Conservation (phyloP, 768 basidiomycete species). For the Gymnopilus dilepis region DNA sequence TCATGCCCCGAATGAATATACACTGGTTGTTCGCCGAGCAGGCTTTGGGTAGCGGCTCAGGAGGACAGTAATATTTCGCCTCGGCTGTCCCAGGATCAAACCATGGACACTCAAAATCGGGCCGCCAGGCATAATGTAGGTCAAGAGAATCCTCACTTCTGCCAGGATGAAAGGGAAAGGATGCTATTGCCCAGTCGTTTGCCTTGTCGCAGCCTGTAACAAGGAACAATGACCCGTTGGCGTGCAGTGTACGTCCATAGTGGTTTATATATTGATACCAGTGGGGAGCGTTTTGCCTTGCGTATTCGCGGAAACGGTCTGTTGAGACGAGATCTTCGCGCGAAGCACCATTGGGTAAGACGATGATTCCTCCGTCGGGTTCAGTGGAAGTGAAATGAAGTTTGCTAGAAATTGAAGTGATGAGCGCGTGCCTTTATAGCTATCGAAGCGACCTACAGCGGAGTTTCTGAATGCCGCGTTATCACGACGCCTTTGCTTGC, state of each 20-base stretch:
- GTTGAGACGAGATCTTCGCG: slow-evolving; percentile 18
- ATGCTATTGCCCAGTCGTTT: slow-evolving; percentile 10
- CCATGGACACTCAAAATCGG: slow-evolving; percentile 11
- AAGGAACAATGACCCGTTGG: slow-evolving; percentile 21
- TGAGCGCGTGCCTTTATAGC: background rate
- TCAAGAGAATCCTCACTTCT: background rate
- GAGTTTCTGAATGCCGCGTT: background rate
- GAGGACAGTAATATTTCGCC: slow-evolving; percentile 5
- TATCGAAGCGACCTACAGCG: slow-evolving; percentile 9
- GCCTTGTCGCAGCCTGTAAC: slow-evolving; percentile 24
- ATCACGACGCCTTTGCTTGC: slow-evolving; percentile 18
- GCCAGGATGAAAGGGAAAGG: slow-evolving; percentile 8
- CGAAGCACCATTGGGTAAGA: slow-evolving; percentile 20
- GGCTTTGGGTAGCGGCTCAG: background rate
- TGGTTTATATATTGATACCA: slow-evolving; percentile 21
- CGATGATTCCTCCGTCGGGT: slow-evolving; percentile 18
- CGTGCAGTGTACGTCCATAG: slow-evolving; percentile 3
- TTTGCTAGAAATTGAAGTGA: background rate
- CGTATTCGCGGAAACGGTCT: slow-evolving; percentile 9
- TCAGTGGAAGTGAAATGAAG: background rate
- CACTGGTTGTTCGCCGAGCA: background rate
- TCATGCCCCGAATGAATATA: slow-evolving; percentile 18
- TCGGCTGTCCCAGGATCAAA: slow-evolving; percentile 8
- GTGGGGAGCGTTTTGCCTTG: slow-evolving; percentile 10
- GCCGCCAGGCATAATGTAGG: background rate